Evolutionary conservation across 2,329 filamentous ascomycete genomes (phyloP), one percentile per base, ranked within the genome.

Genomic region (Hyphodiscus sp.): DNA sequence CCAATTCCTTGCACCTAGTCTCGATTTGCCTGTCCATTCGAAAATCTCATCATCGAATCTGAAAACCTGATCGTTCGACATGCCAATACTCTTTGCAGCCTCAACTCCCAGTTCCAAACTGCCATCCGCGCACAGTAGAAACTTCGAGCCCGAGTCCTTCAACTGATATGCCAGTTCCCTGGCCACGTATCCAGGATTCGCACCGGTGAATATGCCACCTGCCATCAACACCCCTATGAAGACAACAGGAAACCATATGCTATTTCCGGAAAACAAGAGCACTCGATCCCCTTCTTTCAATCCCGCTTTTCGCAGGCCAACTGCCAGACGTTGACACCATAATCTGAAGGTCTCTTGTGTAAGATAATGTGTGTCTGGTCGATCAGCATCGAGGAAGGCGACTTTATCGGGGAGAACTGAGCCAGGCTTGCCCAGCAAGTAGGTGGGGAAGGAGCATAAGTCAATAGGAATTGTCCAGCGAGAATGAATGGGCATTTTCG

Each of bases 151-250:
- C 52, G 83, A 85, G 67, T 92, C 86, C 47, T 80, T 75, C 38
- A 94, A 73, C 68, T 94, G 89, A 67, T 88, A 86, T 7, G 83
- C 85, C 45, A 95, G 70, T 69, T 94, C 89, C 19, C 86, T 74
- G 0, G 81, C 73, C 0, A 88, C 83, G 61, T 83, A 90, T 5
- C 75, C 76, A 0, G 86, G 86, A 56, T 89, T 90, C 1, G 86
- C 86, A 23, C 87, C 88, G 0, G 84, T 87, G 71, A 92, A 92
- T 51, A 92, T 73, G 1, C 86, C 87, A 3, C 87, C 87, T 0
- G 88, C 86, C 81, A 90, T 90, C 49, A 90, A 75, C 19, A 87
- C 76, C 16, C 88, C 88, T 68, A 90, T 75, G 51, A 91, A 81
- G 1, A 88, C 73, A 0, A 81, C 74, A 0, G 88, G 85, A 65